Evolutionary conservation across 2,329 filamentous ascomycete genomes (phyloP).

Genomic region (Madurella mycetomatis): DNA sequence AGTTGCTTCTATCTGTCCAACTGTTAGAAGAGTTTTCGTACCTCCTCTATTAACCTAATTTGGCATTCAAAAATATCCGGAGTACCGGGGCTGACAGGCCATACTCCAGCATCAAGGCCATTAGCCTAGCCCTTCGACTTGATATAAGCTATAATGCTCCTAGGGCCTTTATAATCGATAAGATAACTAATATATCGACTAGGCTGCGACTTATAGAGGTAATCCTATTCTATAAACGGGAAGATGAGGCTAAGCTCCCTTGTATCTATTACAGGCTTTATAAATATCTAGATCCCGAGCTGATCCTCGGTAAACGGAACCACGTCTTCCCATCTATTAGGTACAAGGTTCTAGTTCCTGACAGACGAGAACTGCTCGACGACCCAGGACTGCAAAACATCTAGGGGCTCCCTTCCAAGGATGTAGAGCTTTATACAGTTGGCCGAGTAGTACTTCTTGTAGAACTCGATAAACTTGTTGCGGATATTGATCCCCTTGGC

Average conservation of each 20-base stretch:
- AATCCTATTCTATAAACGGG: slow-evolving; percentile 81
- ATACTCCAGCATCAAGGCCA: slow-evolving; percentile 70
- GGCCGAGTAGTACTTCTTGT: slow-evolving; percentile 83
- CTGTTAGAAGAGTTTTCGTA: slow-evolving; percentile 29
- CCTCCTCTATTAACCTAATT: slow-evolving; percentile 78
- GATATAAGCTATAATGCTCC: slow-evolving; percentile 84
- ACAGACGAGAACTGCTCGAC: slow-evolving; percentile 77
- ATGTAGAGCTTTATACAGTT: slow-evolving; percentile 92
- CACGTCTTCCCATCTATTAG: slow-evolving; percentile 51
- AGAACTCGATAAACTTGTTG: slow-evolving; percentile 89
- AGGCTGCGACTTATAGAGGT: slow-evolving; percentile 73
- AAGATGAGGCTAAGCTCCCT: slow-evolving; percentile 77
- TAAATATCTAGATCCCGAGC: slow-evolving; percentile 68
- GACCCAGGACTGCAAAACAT: slow-evolving; percentile 79
- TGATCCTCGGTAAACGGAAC: slow-evolving; percentile 46
- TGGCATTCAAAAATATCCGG: slow-evolving; percentile 75
- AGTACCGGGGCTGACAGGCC: slow-evolving; percentile 69
- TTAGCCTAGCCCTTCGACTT: slow-evolving; percentile 91
- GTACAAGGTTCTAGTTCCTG: slow-evolving; percentile 72
- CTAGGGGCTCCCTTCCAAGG: slow-evolving; percentile 73
- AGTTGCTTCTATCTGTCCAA: background rate
- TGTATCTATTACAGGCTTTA: slow-evolving; percentile 87
- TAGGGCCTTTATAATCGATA: slow-evolving; percentile 88
- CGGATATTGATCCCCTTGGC: slow-evolving; percentile 76
- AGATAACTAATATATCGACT: slow-evolving; percentile 83